Evolutionary conservation across 2,329 filamentous ascomycete species (phyloP), one percentile per base, ranked within the genome.

Genomic region (Colletotrichum sp.): DNA sequence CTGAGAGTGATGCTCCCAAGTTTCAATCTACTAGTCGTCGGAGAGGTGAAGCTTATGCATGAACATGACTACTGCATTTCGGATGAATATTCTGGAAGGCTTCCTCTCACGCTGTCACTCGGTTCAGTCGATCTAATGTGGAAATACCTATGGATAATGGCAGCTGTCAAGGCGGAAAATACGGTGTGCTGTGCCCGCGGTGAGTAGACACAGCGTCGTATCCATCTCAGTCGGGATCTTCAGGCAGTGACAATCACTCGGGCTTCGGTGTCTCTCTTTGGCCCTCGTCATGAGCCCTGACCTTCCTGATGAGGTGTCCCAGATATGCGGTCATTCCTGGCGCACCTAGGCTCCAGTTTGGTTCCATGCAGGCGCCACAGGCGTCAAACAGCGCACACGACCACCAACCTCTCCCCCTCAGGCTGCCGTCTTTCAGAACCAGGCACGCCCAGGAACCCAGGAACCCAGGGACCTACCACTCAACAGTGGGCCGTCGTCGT

Each of bases 281-380:
- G 31, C 18, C n/a, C 29, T 64, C 61, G 62, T 65, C 62, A 65
- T 54, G 62, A 47, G 65, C 47, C 24, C 18, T 33, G 16, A 27
- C 62, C 54, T 57, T 24, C 66, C n/a, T 61, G 66, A 31, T 61
- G 55, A 47, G 54, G 54, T 68, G 66, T 66, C 64, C 64, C 64
- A 29, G 64, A 57, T 47, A 59, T 68, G 66, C 66, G 66, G 55
- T 68, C 66, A 68, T 68, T 57, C 64, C 51, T 59, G 66, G 55
- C 21, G 55, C 66, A 24, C 24, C 24, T 24, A 68, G 66, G 66
- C 54, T 21, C 66, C 55, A 51, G n/a, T 54, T 59, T 59, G 24
- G 65, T 68, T 68, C 66, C 66, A 68, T 34, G 66, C 66, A 68
- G 31, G 55, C 66, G 66, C 55, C 66, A 68, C 66, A 61, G 55